Evolutionary conservation across 2,329 filamentous ascomycete genomes (phyloP), one percentile per base, ranked within the genome.

Genomic region (Diaporthe velutina): DNA sequence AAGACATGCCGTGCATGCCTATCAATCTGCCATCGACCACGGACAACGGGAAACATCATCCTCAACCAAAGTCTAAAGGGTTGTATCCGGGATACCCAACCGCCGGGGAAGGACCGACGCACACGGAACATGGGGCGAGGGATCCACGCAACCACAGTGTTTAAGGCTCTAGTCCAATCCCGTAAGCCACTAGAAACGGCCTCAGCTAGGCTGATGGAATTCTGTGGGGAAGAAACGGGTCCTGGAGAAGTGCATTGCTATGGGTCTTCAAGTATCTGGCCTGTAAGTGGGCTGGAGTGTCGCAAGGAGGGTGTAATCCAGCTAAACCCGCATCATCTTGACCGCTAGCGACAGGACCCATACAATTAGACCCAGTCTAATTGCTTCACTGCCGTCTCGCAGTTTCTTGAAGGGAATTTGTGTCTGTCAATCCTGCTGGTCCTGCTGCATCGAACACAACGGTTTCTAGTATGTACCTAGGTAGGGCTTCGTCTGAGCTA

Each of bases 51-150:
- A 52, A 52, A 67, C 33, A 40, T 19, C 22, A 28, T 38, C 15
- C 33, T 67, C 64, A 52, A 67, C 45, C 45, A 52, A 52, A 67
- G 45, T 67, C 45, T 52, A 52, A 38, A 28, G 33, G 64, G 64
- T 52, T 38, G 45, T 48, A 35, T 48, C 40, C 40, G 60, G 60
- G 25, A 25, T 38, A 25, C n/a, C 19, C 64, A n/a, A 67, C 64
- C 64, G 64, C 64, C 64, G 64, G 45, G 45, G 45, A 67, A 67
- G 64, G 64, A 38, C 64, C 64, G 64, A 67, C 45, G 30, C 52
- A 52, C 45, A 38, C 61, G 42, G 61, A 19, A 35, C 40, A 66
- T 67, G 45, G 45, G 64, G 45, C 30, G 33, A 19, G 45, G 28
- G 45, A 52, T 38, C 64, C 64, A 52, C 64, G 42, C 22, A 52